Base-by-base conservation (phyloP, 2,329 filamentous ascomycete genomes). In the Pseudocercospora vitis region DNA sequence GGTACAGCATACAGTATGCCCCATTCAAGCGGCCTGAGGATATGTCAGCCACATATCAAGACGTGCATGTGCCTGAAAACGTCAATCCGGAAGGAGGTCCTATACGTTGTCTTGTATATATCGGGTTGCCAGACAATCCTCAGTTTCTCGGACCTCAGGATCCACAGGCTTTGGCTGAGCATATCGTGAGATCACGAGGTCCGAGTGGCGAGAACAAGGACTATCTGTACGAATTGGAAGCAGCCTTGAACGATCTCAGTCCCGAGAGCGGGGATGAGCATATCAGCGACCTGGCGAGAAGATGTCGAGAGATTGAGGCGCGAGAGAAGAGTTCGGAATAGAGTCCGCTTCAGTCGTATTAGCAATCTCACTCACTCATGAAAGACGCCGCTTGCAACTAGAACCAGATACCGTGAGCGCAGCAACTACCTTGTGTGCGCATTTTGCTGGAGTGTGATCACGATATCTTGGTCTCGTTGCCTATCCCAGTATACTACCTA, bases 1-100 rank as follows among this genome's bases (percentile, higher is more conserved):
- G 94, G 21, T 99, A 99, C 74, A 89, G 86, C 50, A 95, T 96
- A 62, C 91, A 96, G 73, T 89, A 91, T 71, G 89, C 91, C 23
- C 84, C 87, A 0, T 96, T 97, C 53, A 55, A 58, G 29, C 33
- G 32, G 14, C 46, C 58, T 6, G 56, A 63, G 44, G 78, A 91
- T 64, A 84, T 86, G 5, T 78, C 81, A 3, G 59, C 62, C 23
- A 60, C 59, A 1, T 64, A 62, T 69, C 11, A 52, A 79, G 83
- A 64, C 72, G 69, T 50, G 78, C 81, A 63, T 53, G 39, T 63
- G 7, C 44, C 63, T 2, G 26, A 48, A 5, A 52, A 57, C 47
- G 21, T 50, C 50, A 24, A 40, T 2, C 48, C 50, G 11, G 53
- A 61, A 21, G 44, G 54, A 5, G 60, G 53, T 33, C 71, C 76